These are phyloP conservation scores for Aspergillus sp. DNA, from an alignment of 2,329 filamentous ascomycete species.

Conservation along the genomic window DNA sequence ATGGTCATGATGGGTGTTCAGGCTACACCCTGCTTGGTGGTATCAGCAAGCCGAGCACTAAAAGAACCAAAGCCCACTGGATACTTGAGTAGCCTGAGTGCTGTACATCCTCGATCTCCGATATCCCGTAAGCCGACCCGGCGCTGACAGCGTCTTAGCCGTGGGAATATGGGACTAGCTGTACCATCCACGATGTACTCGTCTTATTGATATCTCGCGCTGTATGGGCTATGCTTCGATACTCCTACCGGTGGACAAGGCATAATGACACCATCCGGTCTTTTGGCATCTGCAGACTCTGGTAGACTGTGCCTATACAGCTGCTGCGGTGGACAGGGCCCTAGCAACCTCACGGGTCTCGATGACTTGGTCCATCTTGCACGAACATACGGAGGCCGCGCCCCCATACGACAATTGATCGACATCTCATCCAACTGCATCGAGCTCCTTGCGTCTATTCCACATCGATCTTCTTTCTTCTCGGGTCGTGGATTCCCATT, in stretches of 20 bases:
- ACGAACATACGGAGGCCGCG: neutral
- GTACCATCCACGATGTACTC: neutral
- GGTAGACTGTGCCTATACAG: neutral
- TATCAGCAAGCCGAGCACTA: neutral
- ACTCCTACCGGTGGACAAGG: neutral
- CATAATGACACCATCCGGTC: neutral
- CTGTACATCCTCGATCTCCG: neutral
- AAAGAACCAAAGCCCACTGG: neutral
- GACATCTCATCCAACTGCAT: neutral
- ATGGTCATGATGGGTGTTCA: neutral
- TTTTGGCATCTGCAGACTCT: neutral
- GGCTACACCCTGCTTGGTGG: neutral
- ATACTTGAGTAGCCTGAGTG: neutral
- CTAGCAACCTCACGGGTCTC: neutral
- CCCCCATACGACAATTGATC: neutral
- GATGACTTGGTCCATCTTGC: neutral
- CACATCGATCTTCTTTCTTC: neutral
- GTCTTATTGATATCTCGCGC: neutral
- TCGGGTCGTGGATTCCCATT: neutral
- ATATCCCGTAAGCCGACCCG: neutral
- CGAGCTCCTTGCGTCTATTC: neutral
- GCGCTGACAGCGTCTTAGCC: neutral
- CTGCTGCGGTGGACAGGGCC: neutral
- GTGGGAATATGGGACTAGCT: neutral
- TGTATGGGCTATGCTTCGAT: neutral